Evolutionary conservation across 768 basidiomycete species (phyloP), one percentile per base, ranked within the genome.

Genomic region (Pleurotus sapidus): DNA sequence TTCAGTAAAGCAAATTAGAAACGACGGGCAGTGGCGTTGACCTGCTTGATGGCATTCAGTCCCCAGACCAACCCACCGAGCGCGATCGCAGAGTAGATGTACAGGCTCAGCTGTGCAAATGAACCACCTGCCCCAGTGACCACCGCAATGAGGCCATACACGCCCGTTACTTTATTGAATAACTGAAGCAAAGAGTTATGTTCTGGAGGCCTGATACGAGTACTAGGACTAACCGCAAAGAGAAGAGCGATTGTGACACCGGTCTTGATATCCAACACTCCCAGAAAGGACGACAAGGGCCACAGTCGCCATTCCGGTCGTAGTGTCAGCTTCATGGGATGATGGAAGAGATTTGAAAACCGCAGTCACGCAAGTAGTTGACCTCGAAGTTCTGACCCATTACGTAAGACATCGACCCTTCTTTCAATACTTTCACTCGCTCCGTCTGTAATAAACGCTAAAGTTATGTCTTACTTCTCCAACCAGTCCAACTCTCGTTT

Each of bases 141-240:
- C 57, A 95, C 83, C 4, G 95, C 95, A 58, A 99, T 87, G 57
- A 99, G 83, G 56, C 97, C 97, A 69, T 98, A 99, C 7, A 98
- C 84, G 50, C 97, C 96, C 17, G 97, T 95, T 49, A 95, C 96
- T 75, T 99, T 99, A 82, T 99, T 99, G 62, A 99, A 77, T 54
- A 94, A 74, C 91, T 91, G 65, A 23, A 49, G 38, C 18, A 37
- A 43, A 17, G 30, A 53, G 30, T 34, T 11, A 34, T 34, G 8
- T 34, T 0, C 9, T 11, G 30, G 30, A 34, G 8, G 30, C 30
- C 17, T 14, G 25, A 34, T 34, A 3, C 11, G 30, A 34, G 30
- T 43, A 53, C 59, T 30, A 17, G 15, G 25, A 80, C 91, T 61
- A 61, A 97, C 91, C 11, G 91, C 92, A 64, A 99, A 98, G 48